Evolutionary conservation across 768 basidiomycete species (phyloP), one percentile per base, ranked within the genome.

Genomic region (Leccinum arenicola): DNA sequence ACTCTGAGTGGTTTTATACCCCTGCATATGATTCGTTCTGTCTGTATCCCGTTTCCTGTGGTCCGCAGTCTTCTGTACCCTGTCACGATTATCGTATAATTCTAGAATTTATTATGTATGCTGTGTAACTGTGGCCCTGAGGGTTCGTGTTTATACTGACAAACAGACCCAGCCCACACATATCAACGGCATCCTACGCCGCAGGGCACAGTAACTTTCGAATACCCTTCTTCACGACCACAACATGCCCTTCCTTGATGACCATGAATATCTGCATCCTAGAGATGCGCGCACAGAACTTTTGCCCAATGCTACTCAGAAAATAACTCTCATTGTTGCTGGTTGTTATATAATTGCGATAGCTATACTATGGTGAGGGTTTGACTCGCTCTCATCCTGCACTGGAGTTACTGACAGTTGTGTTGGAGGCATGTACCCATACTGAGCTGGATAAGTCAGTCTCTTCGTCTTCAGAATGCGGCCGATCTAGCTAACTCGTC

Each of bases 281-380:
- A 75, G 72, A 62, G 70, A 73, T 29, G 55, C 49, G n/a, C 33
- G 38, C 50, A 52, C 73, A 43, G 62, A 67, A 48, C 70, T 93
- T 36, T 83, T 83, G 23, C 91, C 91, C 1, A 90, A 84, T 61
- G 76, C 74, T 10, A 93, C 91, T 8, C 91, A 93, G 70, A 77
- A 78, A 63, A 84, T 77, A 14, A 94, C 92, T 1, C 75, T 94
- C 50, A 92, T 94, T 56, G 87, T 92, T 31, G 92, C 91, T 7
- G 90, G 84, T 10, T 79, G 78, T 31, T 94, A 93, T 73, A 76
- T 93, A 56, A 27, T 93, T 23, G 80, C 74, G 4, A 94, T 93
- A 70, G 88, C 78, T n/a, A 85, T 94, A 55, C 74, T 94, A 61
- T 94, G 92, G 91, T 88, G 68, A 62, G 85, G 69, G 11, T 48